A percentile compares a stretch with the other conserved stretches of the same genome.
These are phyloP conservation scores for Schizochytrium sp. DNA, from an alignment of 108 stramenopile species.

Conservation along the genomic window DNA sequence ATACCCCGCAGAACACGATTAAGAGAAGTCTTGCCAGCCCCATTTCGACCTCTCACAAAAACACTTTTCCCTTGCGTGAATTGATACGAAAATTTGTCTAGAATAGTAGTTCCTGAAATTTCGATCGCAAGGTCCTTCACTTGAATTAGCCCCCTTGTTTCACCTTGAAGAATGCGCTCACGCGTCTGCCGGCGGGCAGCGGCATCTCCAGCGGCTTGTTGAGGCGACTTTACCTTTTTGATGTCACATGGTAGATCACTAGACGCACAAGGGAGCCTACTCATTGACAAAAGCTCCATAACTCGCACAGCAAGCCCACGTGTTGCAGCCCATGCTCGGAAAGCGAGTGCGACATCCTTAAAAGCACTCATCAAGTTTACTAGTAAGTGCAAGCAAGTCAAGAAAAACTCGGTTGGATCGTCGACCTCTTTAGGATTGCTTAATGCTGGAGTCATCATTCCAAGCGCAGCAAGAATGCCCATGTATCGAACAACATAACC, in stretches of 20 bases:
- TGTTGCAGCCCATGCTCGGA: background rate
- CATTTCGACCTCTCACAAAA: background rate
- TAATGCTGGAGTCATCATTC: slow-evolving; percentile 41
- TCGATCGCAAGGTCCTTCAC: background rate
- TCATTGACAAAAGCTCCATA: background rate
- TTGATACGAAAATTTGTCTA: background rate
- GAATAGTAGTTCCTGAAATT: background rate
- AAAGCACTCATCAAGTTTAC: slow-evolving; percentile 43
- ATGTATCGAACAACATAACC: slow-evolving; percentile 14
- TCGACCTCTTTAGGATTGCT: background rate
- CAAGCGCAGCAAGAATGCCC: slow-evolving; percentile 48
- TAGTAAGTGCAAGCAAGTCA: slow-evolving; percentile 41
- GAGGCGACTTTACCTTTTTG: background rate
- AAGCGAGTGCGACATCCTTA: slow-evolving; percentile 35
- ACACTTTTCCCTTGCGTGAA: slow-evolving; percentile 47
- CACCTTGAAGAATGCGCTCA: background rate
- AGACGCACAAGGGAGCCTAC: background rate
- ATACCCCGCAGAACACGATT: background rate
- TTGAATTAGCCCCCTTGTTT: background rate
- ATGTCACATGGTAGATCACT: background rate
- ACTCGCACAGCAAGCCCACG: background rate
- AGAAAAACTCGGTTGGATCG: slow-evolving; percentile 45
- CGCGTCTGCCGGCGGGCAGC: background rate
- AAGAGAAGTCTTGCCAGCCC: slow-evolving; percentile 40
- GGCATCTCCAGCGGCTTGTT: background rate